These are phyloP conservation scores for Chloroidium sp. DNA, from an alignment of 163 green algal species.

Conservation along the genomic window DNA sequence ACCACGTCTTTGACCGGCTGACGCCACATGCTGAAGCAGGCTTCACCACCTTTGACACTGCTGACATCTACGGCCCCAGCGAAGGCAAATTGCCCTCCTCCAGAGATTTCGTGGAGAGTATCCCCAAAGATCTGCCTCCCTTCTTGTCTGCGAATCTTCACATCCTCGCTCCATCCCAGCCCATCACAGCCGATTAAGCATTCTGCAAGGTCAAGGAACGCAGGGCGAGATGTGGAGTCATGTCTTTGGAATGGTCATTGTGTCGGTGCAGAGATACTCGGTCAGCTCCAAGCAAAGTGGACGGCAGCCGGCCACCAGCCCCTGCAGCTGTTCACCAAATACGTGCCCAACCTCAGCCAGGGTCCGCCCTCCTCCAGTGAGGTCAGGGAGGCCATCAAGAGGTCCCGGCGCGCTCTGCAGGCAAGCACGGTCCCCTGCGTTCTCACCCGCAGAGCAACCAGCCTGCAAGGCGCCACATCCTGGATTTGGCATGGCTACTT, in stretches of 20 bases:
- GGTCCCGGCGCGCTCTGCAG: not conserved
- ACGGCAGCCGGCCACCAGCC: not conserved
- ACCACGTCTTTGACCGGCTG: not conserved
- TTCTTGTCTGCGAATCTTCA: too few species aligned
- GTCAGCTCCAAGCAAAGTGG: not conserved
- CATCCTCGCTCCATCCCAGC: too few species aligned
- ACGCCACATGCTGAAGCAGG: not conserved
- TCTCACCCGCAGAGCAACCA: too few species aligned
- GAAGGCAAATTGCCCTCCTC: not conserved
- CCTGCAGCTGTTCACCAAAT: not conserved
- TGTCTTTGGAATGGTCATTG: too few species aligned
- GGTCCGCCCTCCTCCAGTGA: not conserved
- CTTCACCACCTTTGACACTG: slow-evolving; percentile 2
- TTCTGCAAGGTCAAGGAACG: too few species aligned
- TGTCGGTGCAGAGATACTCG: not conserved
- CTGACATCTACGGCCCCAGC: slow-evolving; percentile 3
- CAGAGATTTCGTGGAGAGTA: too few species aligned
- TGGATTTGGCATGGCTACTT: too few species aligned
- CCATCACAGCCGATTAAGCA: too few species aligned
- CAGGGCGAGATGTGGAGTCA: too few species aligned
- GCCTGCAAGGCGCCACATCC: too few species aligned
- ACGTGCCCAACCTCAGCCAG: not conserved
- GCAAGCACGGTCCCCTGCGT: not conserved
- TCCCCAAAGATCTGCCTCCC: too few species aligned
- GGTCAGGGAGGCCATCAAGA: not conserved